Percentiles rank a stretch among this genome's conserved stretches.
These are phyloP conservation scores for Umbelopsis sp. DNA, from an alignment of 192 early-diverging fungal species.

Conservation along the genomic window DNA sequence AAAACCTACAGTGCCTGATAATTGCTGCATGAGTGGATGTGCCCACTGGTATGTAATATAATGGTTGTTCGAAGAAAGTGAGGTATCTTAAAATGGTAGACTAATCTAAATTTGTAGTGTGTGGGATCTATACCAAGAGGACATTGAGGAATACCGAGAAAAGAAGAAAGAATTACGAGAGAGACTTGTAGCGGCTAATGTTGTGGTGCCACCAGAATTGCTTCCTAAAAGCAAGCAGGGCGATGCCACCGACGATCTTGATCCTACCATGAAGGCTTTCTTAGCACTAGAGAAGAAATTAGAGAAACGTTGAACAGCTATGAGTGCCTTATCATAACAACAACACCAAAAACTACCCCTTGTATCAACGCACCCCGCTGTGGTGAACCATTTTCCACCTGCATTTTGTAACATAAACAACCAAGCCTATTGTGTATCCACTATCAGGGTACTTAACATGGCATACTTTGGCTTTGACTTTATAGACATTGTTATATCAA, in stretches of 20 bases:
- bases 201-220: constrained; percentile 8
- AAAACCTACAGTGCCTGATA: constrained; percentile 10
- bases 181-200: constrained; percentile 7
- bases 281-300: constrained; percentile 50
- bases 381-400: too few relatives aligned
- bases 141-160: constrained; percentile 24
- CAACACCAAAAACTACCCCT: too few relatives aligned
- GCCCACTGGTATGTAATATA: constrained; percentile 26
- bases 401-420: too few relatives aligned
- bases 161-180: constrained; percentile 13
- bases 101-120: constrained; percentile 18
- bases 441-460: too few relatives aligned
- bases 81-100: background rate
- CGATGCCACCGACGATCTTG: constrained; percentile 43
- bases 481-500: too few relatives aligned
- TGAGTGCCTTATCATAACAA: too few relatives aligned
- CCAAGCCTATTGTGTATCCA: too few relatives aligned
- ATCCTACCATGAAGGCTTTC: constrained; percentile 56
- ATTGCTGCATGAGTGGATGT: constrained; percentile 32
- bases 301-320: constrained; percentile 24
- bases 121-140: constrained; percentile 33
- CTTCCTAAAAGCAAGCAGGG: background rate
- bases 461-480: too few relatives aligned
- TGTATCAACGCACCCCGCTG: too few relatives aligned
- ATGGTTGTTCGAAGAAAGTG: background rate